Evolutionary conservation across 2,329 filamentous ascomycete genomes (phyloP), one percentile per base, ranked within the genome.

Genomic region (Penicillium sp.): DNA sequence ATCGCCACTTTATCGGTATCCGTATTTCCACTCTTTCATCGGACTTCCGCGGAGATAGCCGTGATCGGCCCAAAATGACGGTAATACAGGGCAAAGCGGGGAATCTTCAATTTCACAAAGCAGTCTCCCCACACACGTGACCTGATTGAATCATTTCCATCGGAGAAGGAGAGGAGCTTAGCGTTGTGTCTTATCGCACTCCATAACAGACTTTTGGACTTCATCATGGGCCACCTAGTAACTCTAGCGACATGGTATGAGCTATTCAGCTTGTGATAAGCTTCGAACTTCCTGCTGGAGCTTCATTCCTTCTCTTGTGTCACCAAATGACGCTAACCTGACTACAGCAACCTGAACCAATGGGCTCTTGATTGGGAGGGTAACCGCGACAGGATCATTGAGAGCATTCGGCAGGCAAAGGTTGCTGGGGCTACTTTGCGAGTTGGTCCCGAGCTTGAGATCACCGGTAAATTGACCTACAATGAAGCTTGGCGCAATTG

Each of bases 331-430:
- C 15, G 28, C 17, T 28, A 15, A 54, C 28, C 50, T 42, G 28
- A 43, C 31, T 4, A 14, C 37, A 72, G 69, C 61, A 71, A 72
- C 49, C 71, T 80, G 6, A 80, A 81, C 54, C 79, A 81, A 66
- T 81, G 79, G 79, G 76, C 84, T 54, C 79, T 89, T 7, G 87
- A 89, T 69, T 89, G 85, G 66, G 79, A 84, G 62, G 87, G 87
- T 39, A 91, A 91, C 68, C 74, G 80, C 1, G 79, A 82, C 51
- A 80, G 88, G 17, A 90, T 90, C 63, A 81, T 87, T 17, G 80
- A 88, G 71, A 86, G 84, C 57, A 87, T 90, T 65, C 78, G 75
- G 38, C 65, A 77, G 57, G 86, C 88, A 17, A 90, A 90, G 73
- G 78, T 76, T 49, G 79, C 80, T 3, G 85, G 86, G 28, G 87